These are phyloP conservation scores for Arthrobotrys pseudoclavata DNA, from an alignment of 2,329 filamentous ascomycete genomes.

Conservation along the genomic window DNA sequence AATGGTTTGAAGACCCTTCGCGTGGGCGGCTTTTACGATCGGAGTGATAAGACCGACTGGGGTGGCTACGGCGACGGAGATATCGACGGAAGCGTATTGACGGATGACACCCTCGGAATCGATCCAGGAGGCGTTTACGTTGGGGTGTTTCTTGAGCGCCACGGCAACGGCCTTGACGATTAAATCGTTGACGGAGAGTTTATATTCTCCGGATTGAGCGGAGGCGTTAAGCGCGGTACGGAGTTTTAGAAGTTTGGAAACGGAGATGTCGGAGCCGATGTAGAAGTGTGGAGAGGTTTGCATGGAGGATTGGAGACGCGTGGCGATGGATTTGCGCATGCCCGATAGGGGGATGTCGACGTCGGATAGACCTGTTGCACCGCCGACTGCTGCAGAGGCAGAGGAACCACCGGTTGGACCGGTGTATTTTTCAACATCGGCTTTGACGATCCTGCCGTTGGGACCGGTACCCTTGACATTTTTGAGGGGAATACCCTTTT, in stretches of 20 bases:
- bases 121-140: conserved; percentile 94
- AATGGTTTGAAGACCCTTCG: conserved; percentile 88
- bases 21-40: conserved; percentile 90
- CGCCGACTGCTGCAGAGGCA: conserved; percentile 67
- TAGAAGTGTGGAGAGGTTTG: conserved; percentile 99
- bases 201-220: conserved; percentile 87
- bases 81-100: conserved; percentile 91
- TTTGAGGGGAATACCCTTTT: conserved; percentile 83
- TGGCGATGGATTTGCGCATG: conserved; percentile 99
- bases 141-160: conserved; percentile 91
- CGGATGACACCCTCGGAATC: conserved; percentile 87
- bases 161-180: conserved; percentile 94
- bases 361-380: conserved; percentile 76
- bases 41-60: conserved; percentile 95
- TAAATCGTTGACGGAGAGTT: conserved; percentile 99
- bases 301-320: conserved; percentile 87
- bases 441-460: conserved; percentile 87
- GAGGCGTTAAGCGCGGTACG: conserved; percentile 91
- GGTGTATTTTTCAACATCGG: conserved; percentile 88
- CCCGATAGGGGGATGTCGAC: conserved; percentile 86
- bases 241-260: conserved; percentile 95
- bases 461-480: conserved; percentile 88
- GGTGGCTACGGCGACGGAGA: conserved; percentile 95
- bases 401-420: conserved; percentile 66
- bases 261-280: conserved; percentile 89